Evolutionary conservation across 1,139 yeast genomes (phyloP), one percentile per base, ranked within the genome.

Genomic region (Sugiyamaella castrensis): DNA sequence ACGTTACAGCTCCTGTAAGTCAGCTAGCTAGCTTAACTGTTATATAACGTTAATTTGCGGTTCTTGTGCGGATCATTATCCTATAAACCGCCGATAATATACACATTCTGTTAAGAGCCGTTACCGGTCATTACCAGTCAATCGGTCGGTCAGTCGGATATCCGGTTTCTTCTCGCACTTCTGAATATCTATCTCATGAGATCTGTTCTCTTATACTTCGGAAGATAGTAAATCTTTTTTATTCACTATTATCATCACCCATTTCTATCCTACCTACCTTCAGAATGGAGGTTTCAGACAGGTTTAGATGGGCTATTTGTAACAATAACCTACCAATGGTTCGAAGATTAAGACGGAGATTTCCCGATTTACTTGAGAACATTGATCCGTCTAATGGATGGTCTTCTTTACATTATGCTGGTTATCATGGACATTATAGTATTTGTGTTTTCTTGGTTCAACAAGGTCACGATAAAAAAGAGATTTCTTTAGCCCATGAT

Each of bases 361-460:
- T 77, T 61, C 96, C 97, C 0, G 86, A 82, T 34, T 72, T 89
- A 41, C 71, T 94, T 68, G 81, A 84, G 49, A 87, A 89, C 62
- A 74, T 81, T 19, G 91, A 92, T 64, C 73, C 82, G 10, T 52
- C 71, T 37, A 81, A 84, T 58, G 98, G 98, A 1, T 91, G 97
- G 97, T 76, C 87, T 37, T 86, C 88, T 46, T 73, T 91, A 43
- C 98, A 91, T 67, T 89, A 88, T 67, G 92, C 96, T 0, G 82
- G 95, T 8, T 85, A 69, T 62, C 71, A 86, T 59, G 96, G 97
- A 30, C 79, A 86, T 57, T 87, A 86, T 62, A 76, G 87, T 51
- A 77, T 88, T 6, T 85, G 96, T 62, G 88, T 82, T 15, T 62
- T 57, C 52, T 65, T 79, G 43, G 71, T 79, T 27, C 72, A 71